Evolutionary conservation across 1,139 yeast species (phyloP).

Genomic region (Saccharomycopsis phalli): DNA sequence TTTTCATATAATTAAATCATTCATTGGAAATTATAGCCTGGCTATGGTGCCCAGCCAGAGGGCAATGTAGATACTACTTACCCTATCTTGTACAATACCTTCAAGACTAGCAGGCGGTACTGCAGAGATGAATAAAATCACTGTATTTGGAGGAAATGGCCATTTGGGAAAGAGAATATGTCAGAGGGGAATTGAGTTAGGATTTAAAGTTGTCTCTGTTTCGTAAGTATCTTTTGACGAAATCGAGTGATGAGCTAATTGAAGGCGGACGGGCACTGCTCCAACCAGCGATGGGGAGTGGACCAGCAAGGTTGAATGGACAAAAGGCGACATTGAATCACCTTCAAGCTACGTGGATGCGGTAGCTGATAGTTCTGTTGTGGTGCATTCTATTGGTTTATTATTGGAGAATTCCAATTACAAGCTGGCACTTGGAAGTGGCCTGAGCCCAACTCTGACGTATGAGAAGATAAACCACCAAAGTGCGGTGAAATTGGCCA

Average conservation of each 20-base stretch:
- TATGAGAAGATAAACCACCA: slow-evolving; percentile 21
- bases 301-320: slow-evolving; percentile 60
- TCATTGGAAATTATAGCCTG: too few relatives aligned
- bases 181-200: slow-evolving; percentile 53
- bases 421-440: slow-evolving; percentile 36
- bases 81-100: too few relatives aligned
- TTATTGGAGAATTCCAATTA: slow-evolving; percentile 60
- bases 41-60: too few relatives aligned
- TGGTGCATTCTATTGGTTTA: slow-evolving; percentile 79
- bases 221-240: slow-evolving; percentile 30
- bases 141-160: slow-evolving; percentile 81
- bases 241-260: background rate
- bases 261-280: slow-evolving; percentile 43
- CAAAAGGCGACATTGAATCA: slow-evolving; percentile 55
- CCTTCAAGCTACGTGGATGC: slow-evolving; percentile 46
- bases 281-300: slow-evolving; percentile 40
- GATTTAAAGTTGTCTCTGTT: slow-evolving; percentile 55
- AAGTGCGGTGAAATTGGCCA: slow-evolving; percentile 22
- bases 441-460: background rate
- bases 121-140: slow-evolving; percentile 4
- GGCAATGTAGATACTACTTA: too few relatives aligned
- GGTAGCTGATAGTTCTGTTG: slow-evolving; percentile 35
- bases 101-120: too few relatives aligned
- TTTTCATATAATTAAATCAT: too few relatives aligned
- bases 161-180: slow-evolving; percentile 67